Base-by-base conservation (phyloP, 768 basidiomycete species). In the Leccinellum albellum region DNA sequence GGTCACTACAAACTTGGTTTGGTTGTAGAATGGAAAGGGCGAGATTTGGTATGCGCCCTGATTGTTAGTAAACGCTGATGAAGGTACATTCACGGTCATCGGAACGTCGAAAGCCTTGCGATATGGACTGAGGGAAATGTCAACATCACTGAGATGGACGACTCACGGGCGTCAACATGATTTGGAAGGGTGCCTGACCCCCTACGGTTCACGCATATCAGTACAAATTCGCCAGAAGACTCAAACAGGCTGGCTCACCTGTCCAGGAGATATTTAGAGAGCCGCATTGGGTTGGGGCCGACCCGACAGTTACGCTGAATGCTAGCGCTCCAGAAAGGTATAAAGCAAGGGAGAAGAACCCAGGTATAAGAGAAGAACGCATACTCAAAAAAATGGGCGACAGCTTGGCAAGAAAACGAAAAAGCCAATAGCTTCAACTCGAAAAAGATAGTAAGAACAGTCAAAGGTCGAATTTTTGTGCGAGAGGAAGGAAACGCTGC, bases 191-290 rank as follows among this genome's bases (percentile, higher is more conserved):
- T 32, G 81, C 70, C 9, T 68, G 73, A 32, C 87, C 88, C 60
- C 84, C 87, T 88, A 55, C 55, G 37, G 32, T 54, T 32, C 21
- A 24, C 49, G 35, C 10, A 35, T 20, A 46, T 57, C 45, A 44
- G 54, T 14, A 61, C 35, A 46, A 28, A 44, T 4, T 42, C 35
- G 35, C 17, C 24, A 29, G 26, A 14, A 35, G 13, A 48, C 13
- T 17, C 8, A 45, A 31, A 44, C 49, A 24, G n/a, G 57, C n/a
- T 28, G 24, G 56, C 76, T 65, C 64, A 86, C 89, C 87, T 55
- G 75, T 73, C 87, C 88, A 89, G 31, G 78, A 75, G 51, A 91
- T 63, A 46, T 70, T 65, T n/a, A 89, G 70, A 65, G 80, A 68
- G 60, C 82, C 87, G 66, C 89, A 91, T 66, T 85, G 73, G 0